phyloP scores from a whole-genome alignment of 805 yeast genomes.

The Spathaspora boniae region DNA sequence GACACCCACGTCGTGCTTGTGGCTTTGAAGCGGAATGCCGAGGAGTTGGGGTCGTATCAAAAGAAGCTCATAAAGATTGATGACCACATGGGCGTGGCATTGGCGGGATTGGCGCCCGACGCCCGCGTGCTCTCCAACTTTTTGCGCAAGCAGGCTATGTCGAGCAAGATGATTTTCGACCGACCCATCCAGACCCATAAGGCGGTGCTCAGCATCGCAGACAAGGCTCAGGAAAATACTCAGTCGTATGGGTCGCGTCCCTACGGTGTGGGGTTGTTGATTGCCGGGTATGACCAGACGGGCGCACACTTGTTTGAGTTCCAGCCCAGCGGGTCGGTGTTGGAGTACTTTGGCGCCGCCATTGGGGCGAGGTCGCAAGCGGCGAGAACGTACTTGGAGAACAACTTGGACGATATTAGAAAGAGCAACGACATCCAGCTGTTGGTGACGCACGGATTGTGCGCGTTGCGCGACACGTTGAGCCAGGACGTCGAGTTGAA shows the following conservation, averaged over 20 bases:
- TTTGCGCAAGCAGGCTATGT: constrained; percentile 88
- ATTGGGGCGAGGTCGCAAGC: constrained; percentile 99
- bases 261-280: constrained; percentile 92
- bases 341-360: constrained; percentile 90
- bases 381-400: constrained; percentile 91
- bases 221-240: constrained; percentile 95
- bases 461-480: constrained; percentile 89
- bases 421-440: constrained; percentile 61
- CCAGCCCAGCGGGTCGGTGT: constrained; percentile 90
- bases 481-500: constrained; percentile 92
- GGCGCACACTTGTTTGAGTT: constrained; percentile 95
- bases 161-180: constrained; percentile 78
- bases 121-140: constrained; percentile 90
- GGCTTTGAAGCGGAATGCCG: constrained; percentile 93
- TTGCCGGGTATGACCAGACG: constrained; percentile 87
- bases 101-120: constrained; percentile 98
- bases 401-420: constrained; percentile 68
- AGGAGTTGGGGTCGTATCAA: constrained; percentile 95
- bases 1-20: constrained; percentile 85
- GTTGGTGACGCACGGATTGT: constrained; percentile 79
- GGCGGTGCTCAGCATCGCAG: constrained; percentile 85
- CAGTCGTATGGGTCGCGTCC: constrained; percentile 97
- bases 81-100: constrained; percentile 88
- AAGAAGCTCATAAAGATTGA: constrained; percentile 90
- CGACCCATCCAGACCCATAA: constrained; percentile 79